Evolutionary conservation across 1,139 yeast species (phyloP).

Genomic region (Arxiozyma telluris): DNA sequence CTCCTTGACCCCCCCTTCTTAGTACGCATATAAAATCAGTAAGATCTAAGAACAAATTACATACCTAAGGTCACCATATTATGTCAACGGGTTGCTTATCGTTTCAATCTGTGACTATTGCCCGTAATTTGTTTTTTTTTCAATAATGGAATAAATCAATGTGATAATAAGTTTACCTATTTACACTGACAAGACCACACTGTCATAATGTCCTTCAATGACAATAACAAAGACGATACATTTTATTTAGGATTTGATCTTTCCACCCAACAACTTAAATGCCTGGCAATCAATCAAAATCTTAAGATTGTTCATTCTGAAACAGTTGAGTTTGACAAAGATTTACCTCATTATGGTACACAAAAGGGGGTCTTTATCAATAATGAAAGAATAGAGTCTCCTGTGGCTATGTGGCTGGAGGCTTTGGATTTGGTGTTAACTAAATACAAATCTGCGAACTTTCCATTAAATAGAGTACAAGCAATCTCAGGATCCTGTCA

Average conservation of each 20-base stretch:
- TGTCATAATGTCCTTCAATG: neutral
- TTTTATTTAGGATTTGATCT: conserved; percentile 70
- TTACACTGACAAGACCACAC: no score
- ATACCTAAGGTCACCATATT: neutral
- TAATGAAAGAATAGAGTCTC: conserved; percentile 52
- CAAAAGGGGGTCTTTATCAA: conserved; percentile 60
- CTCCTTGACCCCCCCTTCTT: neutral
- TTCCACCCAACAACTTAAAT: conserved; percentile 83
- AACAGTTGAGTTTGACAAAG: conserved; percentile 64
- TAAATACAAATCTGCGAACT: conserved; percentile 33
- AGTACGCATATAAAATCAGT: no score
- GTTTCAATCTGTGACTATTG: neutral
- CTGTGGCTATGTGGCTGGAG: conserved; percentile 84
- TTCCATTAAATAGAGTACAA: conserved; percentile 52
- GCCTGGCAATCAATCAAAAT: conserved; percentile 51
- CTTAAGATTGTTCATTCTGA: conserved; percentile 49
- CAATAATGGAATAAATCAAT: neutral
- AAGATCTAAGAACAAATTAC: no score
- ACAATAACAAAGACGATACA: neutral
- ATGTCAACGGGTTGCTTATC: no score
- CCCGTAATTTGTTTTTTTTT: neutral
- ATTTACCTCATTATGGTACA: conserved; percentile 50
- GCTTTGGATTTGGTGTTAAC: conserved; percentile 60
- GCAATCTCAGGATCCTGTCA: conserved; percentile 85
- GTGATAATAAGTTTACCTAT: no score